Percentiles rank a stretch among this genome's conserved stretches.
phyloP scores from a whole-genome alignment of 352 stramenopile genomes.

The Phytophthora litchii region DNA sequence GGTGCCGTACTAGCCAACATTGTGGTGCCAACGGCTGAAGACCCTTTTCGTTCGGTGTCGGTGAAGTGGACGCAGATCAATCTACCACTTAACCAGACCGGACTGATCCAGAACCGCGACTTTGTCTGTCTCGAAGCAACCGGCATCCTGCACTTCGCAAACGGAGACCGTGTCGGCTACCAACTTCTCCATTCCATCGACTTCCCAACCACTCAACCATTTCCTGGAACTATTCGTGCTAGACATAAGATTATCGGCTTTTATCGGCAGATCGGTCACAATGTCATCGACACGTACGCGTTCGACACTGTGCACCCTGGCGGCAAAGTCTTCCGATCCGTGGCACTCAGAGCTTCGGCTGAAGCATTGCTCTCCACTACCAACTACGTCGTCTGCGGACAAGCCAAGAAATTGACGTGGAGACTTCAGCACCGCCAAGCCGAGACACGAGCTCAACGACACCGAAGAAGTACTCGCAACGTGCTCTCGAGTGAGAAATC shows the following conservation, averaged over 20 bases:
- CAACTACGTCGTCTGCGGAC: conserved; percentile 45
- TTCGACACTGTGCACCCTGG: conserved; percentile 33
- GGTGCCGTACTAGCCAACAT: conserved; percentile 46
- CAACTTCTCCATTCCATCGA: conserved; percentile 60
- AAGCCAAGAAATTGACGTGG: conserved; percentile 47
- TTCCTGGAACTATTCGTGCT: conserved; percentile 37
- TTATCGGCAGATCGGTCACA: conserved; percentile 37
- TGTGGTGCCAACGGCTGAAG: conserved; percentile 27
- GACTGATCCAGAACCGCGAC: conserved; percentile 60
- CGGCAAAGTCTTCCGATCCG: conserved; percentile 28
- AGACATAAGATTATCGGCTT: conserved; percentile 50
- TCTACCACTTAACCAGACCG: conserved; percentile 31
- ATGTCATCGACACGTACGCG: conserved; percentile 50
- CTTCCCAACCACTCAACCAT: conserved; percentile 32
- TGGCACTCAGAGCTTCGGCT: conserved; percentile 29
- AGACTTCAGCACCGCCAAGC: conserved; percentile 33
- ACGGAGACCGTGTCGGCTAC: conserved; percentile 55
- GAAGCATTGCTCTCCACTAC: conserved; percentile 39
- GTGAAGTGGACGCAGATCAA: conserved; percentile 56
- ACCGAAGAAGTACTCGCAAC: not conserved
- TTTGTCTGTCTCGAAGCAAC: conserved; percentile 60
- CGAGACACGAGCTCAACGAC: not conserved
- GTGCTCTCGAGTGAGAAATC: conserved; percentile 3
- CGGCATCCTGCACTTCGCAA: conserved; percentile 44
- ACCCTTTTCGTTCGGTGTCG: conserved; percentile 50